These are phyloP conservation scores for Hygrophorus pudorinus DNA, from an alignment of 768 basidiomycete species.

Conservation along the genomic window DNA sequence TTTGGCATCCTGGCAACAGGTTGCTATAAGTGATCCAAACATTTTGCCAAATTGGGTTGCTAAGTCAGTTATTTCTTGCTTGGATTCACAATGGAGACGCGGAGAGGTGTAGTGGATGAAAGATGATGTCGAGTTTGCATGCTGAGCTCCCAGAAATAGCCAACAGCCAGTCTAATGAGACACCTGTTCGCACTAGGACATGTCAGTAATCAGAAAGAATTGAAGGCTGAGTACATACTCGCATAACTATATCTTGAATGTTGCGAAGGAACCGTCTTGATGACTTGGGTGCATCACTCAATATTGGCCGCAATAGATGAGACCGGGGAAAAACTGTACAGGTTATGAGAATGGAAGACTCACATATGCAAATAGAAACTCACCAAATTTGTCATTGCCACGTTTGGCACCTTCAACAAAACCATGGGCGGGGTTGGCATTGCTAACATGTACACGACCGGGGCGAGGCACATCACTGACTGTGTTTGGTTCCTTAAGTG, in stretches of 20 bases:
- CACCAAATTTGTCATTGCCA: slow-evolving; percentile 1
- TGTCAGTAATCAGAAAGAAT: neutral
- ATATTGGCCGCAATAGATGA: too few relatives aligned
- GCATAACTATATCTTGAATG: neutral
- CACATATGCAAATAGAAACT: neutral
- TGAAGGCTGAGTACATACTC: neutral
- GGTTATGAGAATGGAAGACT: neutral
- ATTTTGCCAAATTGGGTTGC: slow-evolving; percentile 3
- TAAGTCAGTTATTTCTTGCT: neutral
- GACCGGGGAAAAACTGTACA: neutral
- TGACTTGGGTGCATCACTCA: neutral
- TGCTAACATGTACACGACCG: neutral
- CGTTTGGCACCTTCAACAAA: slow-evolving; percentile 3
- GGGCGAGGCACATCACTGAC: too few relatives aligned
- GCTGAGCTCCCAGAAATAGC: slow-evolving; percentile 1
- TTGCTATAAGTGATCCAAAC: too few relatives aligned
- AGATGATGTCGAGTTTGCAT: neutral
- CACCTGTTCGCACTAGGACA: neutral
- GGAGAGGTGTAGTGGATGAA: slow-evolving; percentile 1
- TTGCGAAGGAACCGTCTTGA: neutral
- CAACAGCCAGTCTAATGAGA: neutral
- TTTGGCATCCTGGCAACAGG: too few relatives aligned
- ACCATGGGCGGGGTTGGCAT: neutral
- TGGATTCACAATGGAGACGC: slow-evolving; percentile 1
- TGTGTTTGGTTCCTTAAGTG: too few relatives aligned